Evolutionary conservation across 2,329 filamentous ascomycete genomes (phyloP), one percentile per base, ranked within the genome.

Genomic region (Fusarium redolens): DNA sequence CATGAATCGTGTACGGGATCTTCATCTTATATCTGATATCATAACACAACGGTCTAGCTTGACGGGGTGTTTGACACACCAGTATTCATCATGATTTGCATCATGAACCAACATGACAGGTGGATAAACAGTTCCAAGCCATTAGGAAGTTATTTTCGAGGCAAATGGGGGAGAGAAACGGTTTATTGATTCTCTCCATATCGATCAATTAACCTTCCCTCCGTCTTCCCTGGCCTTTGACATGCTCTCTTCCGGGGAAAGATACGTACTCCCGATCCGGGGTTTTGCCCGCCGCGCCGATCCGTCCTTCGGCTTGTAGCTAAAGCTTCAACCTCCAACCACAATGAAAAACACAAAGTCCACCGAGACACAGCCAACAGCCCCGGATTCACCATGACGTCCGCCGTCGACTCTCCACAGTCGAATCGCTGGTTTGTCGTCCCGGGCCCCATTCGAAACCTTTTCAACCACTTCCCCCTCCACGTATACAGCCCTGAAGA

Each of bases 381-480:
- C 35, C n/a, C 33, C 40, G 20, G 28, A 22, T 43, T 35, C 54
- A 33, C 61, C 37, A 77, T 77, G 75, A 61, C 75, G 37, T 52
- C 71, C 44, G n/a, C 68, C 58, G 58, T 61, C 31, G 44, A 66
- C 35, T 45, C 45, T 31, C n/a, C 51, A 47, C 75, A 74, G 50
- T 71, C 70, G 38, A 71, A 55, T 58, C 75, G 79, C 69, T 86
- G 82, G 84, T 87, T 91, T 81, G 82, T 86, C 48, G 87, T 95
- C 61, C 96, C 96, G 12, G 83, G 88, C 15, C 92, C 94, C 22
- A 86, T 98, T 75, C 95, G 94, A 81, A 88, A 88, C 57, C 87
- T 98, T 66, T 99, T 98, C 85, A 92, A 96, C 81, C 85, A 83
- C 68, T 96, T 97, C 77, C 96, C 96, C 31, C 88, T 98, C 57